Conservation (phyloP, 2,329 filamentous ascomycete genomes). For the Pyricularia sp. region DNA sequence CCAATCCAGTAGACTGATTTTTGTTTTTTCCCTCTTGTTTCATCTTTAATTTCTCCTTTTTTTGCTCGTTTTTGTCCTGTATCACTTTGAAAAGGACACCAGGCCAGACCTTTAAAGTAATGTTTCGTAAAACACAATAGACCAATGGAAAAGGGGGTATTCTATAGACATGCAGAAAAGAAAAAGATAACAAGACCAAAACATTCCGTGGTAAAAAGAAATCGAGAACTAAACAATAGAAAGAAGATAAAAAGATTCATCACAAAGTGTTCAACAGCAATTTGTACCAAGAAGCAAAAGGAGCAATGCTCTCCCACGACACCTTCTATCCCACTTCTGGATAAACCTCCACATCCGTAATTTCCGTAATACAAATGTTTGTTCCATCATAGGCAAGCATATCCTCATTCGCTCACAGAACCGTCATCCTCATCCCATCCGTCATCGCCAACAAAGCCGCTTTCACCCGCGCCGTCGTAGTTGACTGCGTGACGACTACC, state of each 20-base stretch:
- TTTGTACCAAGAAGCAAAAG: background rate
- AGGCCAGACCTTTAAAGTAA: background rate
- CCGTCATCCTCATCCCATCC: slow-evolving; percentile 18
- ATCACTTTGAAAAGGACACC: background rate
- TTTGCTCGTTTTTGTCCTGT: background rate
- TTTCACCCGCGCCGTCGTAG: slow-evolving; percentile 3
- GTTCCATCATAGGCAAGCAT: background rate
- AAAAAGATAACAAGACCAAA: background rate
- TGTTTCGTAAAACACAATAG: background rate
- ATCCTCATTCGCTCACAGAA: slow-evolving; percentile 20
- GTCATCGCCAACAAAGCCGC: slow-evolving; percentile 1
- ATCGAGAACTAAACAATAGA: slow-evolving; percentile 1
- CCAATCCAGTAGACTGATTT: too few relatives aligned
- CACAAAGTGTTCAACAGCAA: background rate
- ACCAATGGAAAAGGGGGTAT: slow-evolving; percentile 1
- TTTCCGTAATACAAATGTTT: background rate
- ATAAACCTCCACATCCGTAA: background rate
- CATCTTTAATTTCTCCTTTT: too few relatives aligned
- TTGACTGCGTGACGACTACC: slow-evolving; percentile 7
- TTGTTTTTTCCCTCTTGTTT: too few relatives aligned
- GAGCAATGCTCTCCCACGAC: background rate
- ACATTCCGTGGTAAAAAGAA: background rate
- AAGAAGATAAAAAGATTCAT: background rate
- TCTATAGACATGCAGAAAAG: slow-evolving; percentile 2
- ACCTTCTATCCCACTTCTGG: background rate